These are phyloP conservation scores for Neopestalotiopsis sp. DNA, from an alignment of 2,329 filamentous ascomycete genomes.

Conservation along the genomic window DNA sequence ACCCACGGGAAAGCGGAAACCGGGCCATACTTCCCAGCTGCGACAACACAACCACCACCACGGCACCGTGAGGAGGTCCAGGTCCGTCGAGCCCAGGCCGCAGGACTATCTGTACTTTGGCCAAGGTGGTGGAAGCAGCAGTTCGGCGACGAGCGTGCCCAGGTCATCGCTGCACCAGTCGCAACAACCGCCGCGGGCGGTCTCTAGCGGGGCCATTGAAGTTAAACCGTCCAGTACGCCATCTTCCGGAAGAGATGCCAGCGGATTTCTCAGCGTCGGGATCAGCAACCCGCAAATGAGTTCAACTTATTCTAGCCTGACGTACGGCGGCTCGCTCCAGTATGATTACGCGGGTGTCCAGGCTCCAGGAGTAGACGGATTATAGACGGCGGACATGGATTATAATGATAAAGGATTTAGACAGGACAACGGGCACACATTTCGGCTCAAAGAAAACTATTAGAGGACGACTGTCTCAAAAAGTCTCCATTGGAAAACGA, in stretches of 20 bases:
- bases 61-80: not conserved
- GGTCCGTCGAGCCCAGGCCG: not conserved
- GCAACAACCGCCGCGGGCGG: not conserved
- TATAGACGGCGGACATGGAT: not conserved
- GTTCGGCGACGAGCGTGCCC: not conserved
- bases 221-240: not conserved
- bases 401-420: not conserved
- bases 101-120: conserved; percentile 16
- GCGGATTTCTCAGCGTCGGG: conserved; percentile 23
- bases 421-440: not conserved
- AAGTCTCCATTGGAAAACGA: not conserved
- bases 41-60: not conserved
- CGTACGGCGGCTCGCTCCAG: conserved; percentile 25
- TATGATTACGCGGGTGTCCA: conserved; percentile 22
- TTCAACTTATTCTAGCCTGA: conserved; percentile 18
- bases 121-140: not conserved
- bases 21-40: not conserved
- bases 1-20: conserved; percentile 12
- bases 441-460: not conserved
- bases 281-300: conserved; percentile 20
- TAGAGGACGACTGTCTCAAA: not conserved
- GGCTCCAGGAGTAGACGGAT: conserved; percentile 4
- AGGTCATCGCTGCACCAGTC: not conserved
- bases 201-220: not conserved
- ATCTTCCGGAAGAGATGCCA: conserved; percentile 21